Evolutionary conservation across 441 rosid genomes (phyloP).

Genomic region (Mallotus japonicus): DNA sequence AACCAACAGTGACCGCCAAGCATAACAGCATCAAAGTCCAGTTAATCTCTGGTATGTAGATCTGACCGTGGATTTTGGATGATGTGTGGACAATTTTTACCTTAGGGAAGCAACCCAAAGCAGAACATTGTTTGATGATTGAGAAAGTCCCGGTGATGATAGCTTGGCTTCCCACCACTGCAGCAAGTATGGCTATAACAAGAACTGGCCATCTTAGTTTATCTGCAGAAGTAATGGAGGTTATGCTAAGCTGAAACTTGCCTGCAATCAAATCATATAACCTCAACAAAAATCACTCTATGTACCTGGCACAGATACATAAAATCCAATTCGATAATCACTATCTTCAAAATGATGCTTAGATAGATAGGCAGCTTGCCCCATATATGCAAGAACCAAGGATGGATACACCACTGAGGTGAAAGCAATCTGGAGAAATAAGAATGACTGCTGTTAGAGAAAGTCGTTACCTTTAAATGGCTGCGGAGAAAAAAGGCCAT

Average conservation of each 20-base stretch:
- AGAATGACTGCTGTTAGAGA: constrained; percentile 15
- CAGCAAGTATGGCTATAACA: constrained; percentile 90
- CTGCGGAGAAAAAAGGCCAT: background rate
- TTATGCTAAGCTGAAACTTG: constrained; percentile 27
- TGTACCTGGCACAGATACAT: constrained; percentile 86
- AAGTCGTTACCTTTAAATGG: constrained; percentile 10
- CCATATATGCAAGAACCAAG: constrained; percentile 93
- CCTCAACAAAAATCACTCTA: constrained; percentile 10
- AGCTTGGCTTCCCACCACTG: constrained; percentile 97
- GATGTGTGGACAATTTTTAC: constrained; percentile 95
- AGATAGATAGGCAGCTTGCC: constrained; percentile 96
- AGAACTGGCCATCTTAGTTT: constrained; percentile 90
- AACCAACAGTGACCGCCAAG: constrained; percentile 89
- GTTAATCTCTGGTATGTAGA: constrained; percentile 93
- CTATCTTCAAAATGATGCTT: constrained; percentile 56
- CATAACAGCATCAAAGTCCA: constrained; percentile 87
- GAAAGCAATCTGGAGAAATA: constrained; percentile 74
- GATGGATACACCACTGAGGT: constrained; percentile 91
- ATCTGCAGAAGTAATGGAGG: constrained; percentile 41
- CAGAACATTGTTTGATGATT: constrained; percentile 89
- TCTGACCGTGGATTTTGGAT: constrained; percentile 92
- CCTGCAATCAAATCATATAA: constrained; percentile 9
- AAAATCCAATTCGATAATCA: constrained; percentile 71
- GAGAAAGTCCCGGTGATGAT: constrained; percentile 96
- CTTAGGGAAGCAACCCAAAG: constrained; percentile 86